Conservation (phyloP, 352 stramenopile genomes). For the Globisporangium middletonii region DNA sequence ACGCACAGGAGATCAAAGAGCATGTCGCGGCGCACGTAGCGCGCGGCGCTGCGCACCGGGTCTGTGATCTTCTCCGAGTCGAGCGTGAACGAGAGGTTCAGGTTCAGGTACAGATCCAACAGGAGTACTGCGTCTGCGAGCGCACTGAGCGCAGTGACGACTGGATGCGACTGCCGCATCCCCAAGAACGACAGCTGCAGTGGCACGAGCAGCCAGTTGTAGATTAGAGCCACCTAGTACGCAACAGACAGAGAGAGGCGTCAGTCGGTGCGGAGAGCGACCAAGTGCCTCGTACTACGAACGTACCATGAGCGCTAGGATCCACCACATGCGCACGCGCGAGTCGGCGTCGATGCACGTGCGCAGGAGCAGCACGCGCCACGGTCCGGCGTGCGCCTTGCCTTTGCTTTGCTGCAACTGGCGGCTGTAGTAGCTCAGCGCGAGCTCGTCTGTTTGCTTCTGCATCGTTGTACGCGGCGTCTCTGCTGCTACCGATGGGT, state of each 20-base stretch:
- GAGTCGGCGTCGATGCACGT: conserved; percentile 47
- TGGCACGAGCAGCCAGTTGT: conserved; percentile 48
- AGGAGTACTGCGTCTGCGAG: conserved; percentile 25
- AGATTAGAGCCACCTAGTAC: conserved; percentile 9
- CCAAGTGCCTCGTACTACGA: neutral
- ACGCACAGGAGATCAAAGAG: conserved; percentile 32
- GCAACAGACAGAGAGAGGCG: neutral
- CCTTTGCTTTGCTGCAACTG: neutral
- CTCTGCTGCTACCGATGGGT: neutral
- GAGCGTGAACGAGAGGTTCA: conserved; percentile 39
- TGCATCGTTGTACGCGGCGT: neutral
- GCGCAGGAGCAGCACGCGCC: conserved; percentile 13
- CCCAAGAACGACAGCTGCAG: conserved; percentile 42
- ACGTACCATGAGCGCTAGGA: conserved; percentile 22
- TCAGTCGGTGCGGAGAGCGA: no score
- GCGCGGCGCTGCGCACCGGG: conserved; percentile 21
- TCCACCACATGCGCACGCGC: conserved; percentile 32
- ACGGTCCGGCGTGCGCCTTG: neutral
- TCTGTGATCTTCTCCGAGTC: conserved; percentile 48
- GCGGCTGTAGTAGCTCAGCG: conserved; percentile 4
- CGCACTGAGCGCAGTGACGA: conserved; percentile 22
- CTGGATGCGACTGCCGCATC: neutral
- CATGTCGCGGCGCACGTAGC: conserved; percentile 32
- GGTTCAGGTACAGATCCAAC: conserved; percentile 45
- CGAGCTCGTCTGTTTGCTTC: neutral